A percentile compares a stretch with the other conserved stretches of the same genome.
These are phyloP conservation scores for Vicia villosa DNA, from an alignment of 306 rosid species.

Conservation along the genomic window DNA sequence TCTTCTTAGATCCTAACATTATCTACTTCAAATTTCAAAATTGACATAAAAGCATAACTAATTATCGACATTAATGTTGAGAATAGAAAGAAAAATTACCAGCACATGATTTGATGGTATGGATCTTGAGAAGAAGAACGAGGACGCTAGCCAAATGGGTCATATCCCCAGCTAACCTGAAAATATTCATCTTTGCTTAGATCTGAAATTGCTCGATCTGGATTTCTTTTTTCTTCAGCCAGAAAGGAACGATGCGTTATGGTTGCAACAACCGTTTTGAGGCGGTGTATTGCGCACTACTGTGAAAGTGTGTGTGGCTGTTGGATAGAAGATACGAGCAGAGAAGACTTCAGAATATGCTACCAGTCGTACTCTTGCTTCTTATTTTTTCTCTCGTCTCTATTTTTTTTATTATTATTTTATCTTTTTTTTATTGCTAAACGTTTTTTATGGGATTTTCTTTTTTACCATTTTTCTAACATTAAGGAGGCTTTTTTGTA, in stretches of 20 bases:
- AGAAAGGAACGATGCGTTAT: background rate
- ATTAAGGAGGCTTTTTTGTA: too few species aligned
- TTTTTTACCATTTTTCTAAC: too few species aligned
- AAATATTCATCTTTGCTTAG: slow-evolving; percentile 64
- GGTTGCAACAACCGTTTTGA: background rate
- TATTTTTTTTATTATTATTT: background rate
- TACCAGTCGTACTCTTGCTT: background rate
- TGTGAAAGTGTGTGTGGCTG: background rate
- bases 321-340: background rate
- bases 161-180: slow-evolving; percentile 93
- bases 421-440: background rate
- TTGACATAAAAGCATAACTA: background rate
- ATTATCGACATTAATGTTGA: background rate
- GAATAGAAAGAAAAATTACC: slow-evolving; percentile 44
- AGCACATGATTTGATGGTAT: slow-evolving; percentile 93
- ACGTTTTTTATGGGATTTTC: background rate
- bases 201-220: slow-evolving; percentile 35
- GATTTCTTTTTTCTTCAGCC: background rate
- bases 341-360: background rate
- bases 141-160: slow-evolving; percentile 86
- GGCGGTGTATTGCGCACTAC: background rate
- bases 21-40: background rate
- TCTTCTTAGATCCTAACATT: background rate
- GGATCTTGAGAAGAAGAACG: slow-evolving; percentile 90
- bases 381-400: background rate